Base-by-base conservation (phyloP, 352 stramenopile genomes). In the Phytophthora macrochlamydospora region DNA sequence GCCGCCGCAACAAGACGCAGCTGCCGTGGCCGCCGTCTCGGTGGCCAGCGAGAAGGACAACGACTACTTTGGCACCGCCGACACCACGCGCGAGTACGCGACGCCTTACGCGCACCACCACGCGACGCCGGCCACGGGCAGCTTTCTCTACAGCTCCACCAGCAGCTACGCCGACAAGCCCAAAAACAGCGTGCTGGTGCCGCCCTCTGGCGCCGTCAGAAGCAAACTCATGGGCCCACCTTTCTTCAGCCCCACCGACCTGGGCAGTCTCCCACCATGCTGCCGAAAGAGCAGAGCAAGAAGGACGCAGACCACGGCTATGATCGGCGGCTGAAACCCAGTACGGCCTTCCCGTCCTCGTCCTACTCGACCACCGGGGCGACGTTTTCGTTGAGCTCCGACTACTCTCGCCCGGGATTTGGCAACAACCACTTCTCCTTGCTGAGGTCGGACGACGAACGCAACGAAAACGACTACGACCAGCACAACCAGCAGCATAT, bases 211-310 rank as follows among this genome's bases (percentile, higher is more conserved):
- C 62, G 66, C n/a, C 18, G 18, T 0, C 18, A 24, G 18, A 24
- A 76, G 62, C 55, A 87, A 87, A 55, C 52, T 78, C 43, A 72
- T 83, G 65, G 62, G 71, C 8, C 59, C 66, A 40, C 40, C 53
- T 1, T 81, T 79, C 59, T 79, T 83, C 46, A 58, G 73, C 32
- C 42, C 65, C 28, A 73, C 73, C 28, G 43, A 75, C 49, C 32
- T 67, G 18, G 54, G 54, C 32, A 84, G 57, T 55, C 54, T 84
- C 46, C 76, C 9, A 71, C 65, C 4, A 65, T 77, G 56, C 56
- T 83, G 30, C 56, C 70, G 31, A 87, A 85, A 56, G 76, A 85
- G 14, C 46, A 60, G 38, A 61, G 28, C 42, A 85, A 81, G 67
- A 73, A 72, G 62, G 18, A 35, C 42, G 51, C 53, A 7, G 78